phyloP scores from a whole-genome alignment of 179 eudicot species.

The Monotropa hypopitys region DNA sequence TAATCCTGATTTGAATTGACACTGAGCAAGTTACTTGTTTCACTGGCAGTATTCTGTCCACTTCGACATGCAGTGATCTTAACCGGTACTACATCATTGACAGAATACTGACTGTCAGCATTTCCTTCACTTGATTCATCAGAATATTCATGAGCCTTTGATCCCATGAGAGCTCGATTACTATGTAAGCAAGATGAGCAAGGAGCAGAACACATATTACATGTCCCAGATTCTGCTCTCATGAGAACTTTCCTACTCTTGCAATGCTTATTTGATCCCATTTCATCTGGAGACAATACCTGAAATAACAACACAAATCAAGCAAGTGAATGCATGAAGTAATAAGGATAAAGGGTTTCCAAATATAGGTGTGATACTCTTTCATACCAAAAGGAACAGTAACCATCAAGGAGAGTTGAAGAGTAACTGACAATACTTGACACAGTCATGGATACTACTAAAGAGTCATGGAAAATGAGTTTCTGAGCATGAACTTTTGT shows the following conservation, averaged over 20 bases:
- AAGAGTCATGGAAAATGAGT: neutral
- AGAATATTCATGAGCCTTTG: slow-evolving; percentile 26
- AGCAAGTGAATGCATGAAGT: neutral
- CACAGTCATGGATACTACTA: neutral
- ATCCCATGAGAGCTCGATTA: slow-evolving; percentile 15
- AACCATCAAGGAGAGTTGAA: neutral
- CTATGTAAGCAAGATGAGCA: slow-evolving; percentile 35
- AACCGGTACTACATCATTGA: slow-evolving; percentile 16
- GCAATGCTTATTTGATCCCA: slow-evolving; percentile 14
- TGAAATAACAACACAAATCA: slow-evolving; percentile 7
- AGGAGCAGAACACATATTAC: slow-evolving; percentile 35
- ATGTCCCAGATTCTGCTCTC: slow-evolving; percentile 24
- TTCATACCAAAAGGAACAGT: neutral
- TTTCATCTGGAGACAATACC: slow-evolving; percentile 21
- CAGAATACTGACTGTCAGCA: slow-evolving; percentile 17
- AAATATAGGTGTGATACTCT: neutral
- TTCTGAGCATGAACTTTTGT: neutral
- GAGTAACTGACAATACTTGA: neutral
- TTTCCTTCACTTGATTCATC: slow-evolving; percentile 29
- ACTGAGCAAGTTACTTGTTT: slow-evolving; percentile 21
- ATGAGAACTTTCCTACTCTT: slow-evolving; percentile 13
- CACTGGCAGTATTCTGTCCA: slow-evolving; percentile 17
- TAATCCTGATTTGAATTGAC: slow-evolving; percentile 17
- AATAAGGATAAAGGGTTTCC: neutral
- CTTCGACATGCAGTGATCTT: slow-evolving; percentile 11